Evolutionary conservation across 306 rosid species (phyloP).

Genomic region (Casuarina glauca): DNA sequence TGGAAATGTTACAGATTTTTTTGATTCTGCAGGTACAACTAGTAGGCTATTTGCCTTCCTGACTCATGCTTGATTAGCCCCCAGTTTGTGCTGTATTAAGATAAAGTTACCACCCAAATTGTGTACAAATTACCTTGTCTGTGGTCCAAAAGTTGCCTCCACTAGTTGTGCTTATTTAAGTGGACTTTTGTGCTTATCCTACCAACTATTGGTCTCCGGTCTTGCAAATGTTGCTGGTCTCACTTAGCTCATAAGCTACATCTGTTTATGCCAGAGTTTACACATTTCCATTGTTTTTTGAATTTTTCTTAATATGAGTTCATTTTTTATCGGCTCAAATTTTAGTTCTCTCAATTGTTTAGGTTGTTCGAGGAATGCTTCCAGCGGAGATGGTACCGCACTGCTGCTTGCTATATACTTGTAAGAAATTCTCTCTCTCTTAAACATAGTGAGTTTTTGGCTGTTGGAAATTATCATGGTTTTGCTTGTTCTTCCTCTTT

Average conservation of each 20-base stretch:
- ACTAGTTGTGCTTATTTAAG: not conserved
- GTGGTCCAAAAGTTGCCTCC: not conserved
- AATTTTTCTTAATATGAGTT: not conserved
- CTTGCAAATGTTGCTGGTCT: not conserved
- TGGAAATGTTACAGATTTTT: not conserved
- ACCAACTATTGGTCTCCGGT: not conserved
- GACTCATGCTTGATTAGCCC: not conserved
- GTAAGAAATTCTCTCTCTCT: constrained; percentile 47
- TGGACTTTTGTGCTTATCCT: not conserved
- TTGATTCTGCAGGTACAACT: not conserved
- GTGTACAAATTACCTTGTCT: not conserved
- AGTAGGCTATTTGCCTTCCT: not conserved
- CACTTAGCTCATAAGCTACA: not conserved
- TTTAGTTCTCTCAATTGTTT: constrained; percentile 15
- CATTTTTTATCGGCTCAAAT: not conserved
- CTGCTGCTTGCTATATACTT: constrained; percentile 97
- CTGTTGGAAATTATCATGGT: constrained; percentile 13
- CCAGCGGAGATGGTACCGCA: constrained; percentile 96
- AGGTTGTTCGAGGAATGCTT: constrained; percentile 99
- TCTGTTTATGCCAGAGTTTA: not conserved
- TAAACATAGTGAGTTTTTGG: constrained; percentile 17
- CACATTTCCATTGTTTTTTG: not conserved
- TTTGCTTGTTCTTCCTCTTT: constrained; percentile 15
- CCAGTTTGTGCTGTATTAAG: constrained; percentile 1
- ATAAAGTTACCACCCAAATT: not conserved